Conservation (phyloP, 805 yeast genomes). For the Hanseniaspora thailandica region DNA sequence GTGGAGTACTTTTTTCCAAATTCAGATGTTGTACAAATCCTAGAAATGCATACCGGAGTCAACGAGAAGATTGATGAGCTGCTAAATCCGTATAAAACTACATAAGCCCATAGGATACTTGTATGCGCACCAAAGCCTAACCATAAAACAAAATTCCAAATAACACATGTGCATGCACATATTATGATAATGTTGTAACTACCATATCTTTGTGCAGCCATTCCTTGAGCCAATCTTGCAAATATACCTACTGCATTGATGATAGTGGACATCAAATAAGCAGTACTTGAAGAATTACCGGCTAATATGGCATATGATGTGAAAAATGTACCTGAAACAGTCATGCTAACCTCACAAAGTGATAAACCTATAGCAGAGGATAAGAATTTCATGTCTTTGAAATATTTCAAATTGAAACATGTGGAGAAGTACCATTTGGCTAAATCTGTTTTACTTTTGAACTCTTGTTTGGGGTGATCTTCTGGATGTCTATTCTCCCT, state of each 20-base stretch:
- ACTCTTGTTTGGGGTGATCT: slow-evolving; percentile 22
- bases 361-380: slow-evolving; percentile 35
- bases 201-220: slow-evolving; percentile 33
- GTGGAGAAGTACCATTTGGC: slow-evolving; percentile 24
- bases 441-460: slow-evolving; percentile 30
- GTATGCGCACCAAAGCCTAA: slow-evolving; percentile 28
- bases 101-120: slow-evolving; percentile 31
- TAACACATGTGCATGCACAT: slow-evolving; percentile 24
- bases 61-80: slow-evolving; percentile 41
- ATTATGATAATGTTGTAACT: slow-evolving; percentile 37
- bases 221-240: slow-evolving; percentile 31
- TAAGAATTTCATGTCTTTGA: slow-evolving; percentile 36
- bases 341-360: slow-evolving; percentile 37
- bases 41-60: slow-evolving; percentile 43
- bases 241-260: slow-evolving; percentile 29
- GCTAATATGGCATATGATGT: slow-evolving; percentile 42
- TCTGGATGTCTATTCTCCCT: slow-evolving; percentile 29
- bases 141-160: slow-evolving; percentile 29
- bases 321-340: slow-evolving; percentile 39
- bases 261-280: slow-evolving; percentile 38
- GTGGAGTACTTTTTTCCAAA: slow-evolving; percentile 42
- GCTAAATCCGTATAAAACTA: slow-evolving; percentile 38
- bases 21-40: slow-evolving; percentile 38
- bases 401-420: slow-evolving; percentile 27
- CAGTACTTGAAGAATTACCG: slow-evolving; percentile 34